These are phyloP conservation scores for Microcyclospora tardicrescens DNA, from an alignment of 2,329 filamentous ascomycete genomes.

Conservation along the genomic window DNA sequence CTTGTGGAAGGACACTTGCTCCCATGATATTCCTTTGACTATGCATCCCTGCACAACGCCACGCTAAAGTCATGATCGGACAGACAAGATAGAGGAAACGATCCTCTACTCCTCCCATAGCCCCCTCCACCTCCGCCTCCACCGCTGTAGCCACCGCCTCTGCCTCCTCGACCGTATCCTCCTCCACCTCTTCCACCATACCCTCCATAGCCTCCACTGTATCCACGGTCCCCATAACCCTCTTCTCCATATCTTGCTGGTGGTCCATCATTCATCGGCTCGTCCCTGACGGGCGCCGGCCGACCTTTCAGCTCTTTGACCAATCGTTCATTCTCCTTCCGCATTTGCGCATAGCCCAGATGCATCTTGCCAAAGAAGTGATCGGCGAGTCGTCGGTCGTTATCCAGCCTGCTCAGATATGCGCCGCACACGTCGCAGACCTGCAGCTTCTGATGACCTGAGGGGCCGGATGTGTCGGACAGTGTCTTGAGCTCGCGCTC, in stretches of 20 bases:
- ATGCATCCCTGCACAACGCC: too few relatives aligned
- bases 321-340: slow-evolving; percentile 79
- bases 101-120: slow-evolving; percentile 1
- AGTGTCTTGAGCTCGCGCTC: slow-evolving; percentile 83
- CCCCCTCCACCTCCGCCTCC: slow-evolving; percentile 8
- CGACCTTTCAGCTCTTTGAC: slow-evolving; percentile 73
- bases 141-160: slow-evolving; percentile 12
- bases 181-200: slow-evolving; percentile 8
- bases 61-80: too few relatives aligned
- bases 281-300: slow-evolving; percentile 45
- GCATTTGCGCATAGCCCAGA: slow-evolving; percentile 93
- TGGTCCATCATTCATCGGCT: slow-evolving; percentile 23
- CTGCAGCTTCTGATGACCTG: slow-evolving; percentile 92
- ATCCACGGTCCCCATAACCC: slow-evolving; percentile 28
- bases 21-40: too few relatives aligned
- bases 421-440: slow-evolving; percentile 98
- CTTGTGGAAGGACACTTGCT: too few relatives aligned
- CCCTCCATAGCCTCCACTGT: slow-evolving; percentile 8
- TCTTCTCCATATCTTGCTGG: slow-evolving; percentile 29
- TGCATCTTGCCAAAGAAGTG: slow-evolving; percentile 99
- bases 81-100: too few relatives aligned
- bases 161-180: slow-evolving; percentile 8
- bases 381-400: slow-evolving; percentile 83
- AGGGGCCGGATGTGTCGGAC: slow-evolving; percentile 82
- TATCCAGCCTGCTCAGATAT: slow-evolving; percentile 83